These are phyloP conservation scores for Plasmodium vivax DNA, from an alignment of 169 alveolate species.

Conservation along the genomic window DNA sequence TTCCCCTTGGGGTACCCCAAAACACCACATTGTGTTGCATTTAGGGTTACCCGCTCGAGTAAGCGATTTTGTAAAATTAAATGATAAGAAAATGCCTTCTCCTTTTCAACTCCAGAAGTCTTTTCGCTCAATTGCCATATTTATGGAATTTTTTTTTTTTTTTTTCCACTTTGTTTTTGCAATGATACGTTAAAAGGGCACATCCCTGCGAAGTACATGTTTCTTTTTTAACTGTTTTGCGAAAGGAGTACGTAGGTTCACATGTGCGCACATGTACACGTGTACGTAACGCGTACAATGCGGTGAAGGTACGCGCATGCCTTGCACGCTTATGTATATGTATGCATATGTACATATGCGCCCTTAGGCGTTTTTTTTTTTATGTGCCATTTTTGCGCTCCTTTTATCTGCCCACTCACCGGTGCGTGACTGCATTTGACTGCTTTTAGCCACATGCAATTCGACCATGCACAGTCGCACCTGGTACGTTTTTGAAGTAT, in stretches of 20 bases:
- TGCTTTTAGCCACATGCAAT: not conserved
- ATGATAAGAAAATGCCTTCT: conserved; percentile 10
- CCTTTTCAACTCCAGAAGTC: conserved; percentile 23
- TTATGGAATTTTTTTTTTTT: not conserved
- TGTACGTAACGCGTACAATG: not conserved
- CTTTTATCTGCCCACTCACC: not conserved
- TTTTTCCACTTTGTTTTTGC: not conserved
- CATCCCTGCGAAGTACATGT: not conserved
- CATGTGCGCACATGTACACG: not conserved
- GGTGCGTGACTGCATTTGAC: not conserved
- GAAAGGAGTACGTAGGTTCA: not conserved
- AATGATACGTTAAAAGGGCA: conserved; percentile 9
- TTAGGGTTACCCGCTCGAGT: not conserved
- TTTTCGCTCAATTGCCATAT: conserved; percentile 7
- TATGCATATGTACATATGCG: not conserved
- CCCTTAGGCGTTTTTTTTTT: not conserved
- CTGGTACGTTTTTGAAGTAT: not conserved
- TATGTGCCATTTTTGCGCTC: not conserved
- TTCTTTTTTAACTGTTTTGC: conserved; percentile 18
- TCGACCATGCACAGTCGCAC: not conserved
- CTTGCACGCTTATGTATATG: not conserved
- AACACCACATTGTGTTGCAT: not conserved
- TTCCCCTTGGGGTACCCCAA: not conserved
- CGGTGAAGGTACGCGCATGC: not conserved
- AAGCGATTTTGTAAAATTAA: not conserved